Evolutionary conservation across 2,329 filamentous ascomycete genomes (phyloP).

Genomic region (Aschersonia sp.): DNA sequence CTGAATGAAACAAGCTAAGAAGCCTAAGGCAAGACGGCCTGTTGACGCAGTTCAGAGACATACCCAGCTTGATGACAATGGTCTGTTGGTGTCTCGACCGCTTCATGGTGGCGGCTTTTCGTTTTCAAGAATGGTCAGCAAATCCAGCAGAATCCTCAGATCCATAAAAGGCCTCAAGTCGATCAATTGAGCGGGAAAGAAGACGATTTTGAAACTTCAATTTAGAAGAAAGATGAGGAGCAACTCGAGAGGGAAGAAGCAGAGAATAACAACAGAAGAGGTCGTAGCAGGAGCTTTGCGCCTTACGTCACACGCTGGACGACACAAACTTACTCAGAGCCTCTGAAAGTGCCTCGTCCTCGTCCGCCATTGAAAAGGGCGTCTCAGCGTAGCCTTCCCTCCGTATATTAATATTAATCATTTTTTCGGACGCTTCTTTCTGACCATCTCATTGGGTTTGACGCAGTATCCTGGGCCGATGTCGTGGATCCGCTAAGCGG

Average conservation of each 20-base stretch:
- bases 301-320: neutral
- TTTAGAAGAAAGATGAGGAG: slow-evolving; percentile 2
- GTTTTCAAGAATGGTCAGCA: slow-evolving; percentile 5
- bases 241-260: neutral
- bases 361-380: slow-evolving; percentile 5
- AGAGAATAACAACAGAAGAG: neutral
- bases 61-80: slow-evolving; percentile 81
- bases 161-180: slow-evolving; percentile 3
- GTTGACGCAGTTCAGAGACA: slow-evolving; percentile 10
- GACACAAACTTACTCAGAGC: slow-evolving; percentile 4
- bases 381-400: slow-evolving; percentile 3
- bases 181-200: slow-evolving; percentile 1
- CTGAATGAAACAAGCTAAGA: neutral
- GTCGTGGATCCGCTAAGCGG: slow-evolving; percentile 3
- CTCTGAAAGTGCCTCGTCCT: slow-evolving; percentile 7
- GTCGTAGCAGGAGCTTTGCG: neutral
- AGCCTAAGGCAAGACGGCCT: too few species aligned
- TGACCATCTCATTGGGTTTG: slow-evolving; percentile 3
- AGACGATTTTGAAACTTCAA: neutral
- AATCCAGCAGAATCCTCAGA: neutral
- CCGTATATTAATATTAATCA: slow-evolving; percentile 3
- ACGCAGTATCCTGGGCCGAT: slow-evolving; percentile 2
- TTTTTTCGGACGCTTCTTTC: neutral
- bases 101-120: slow-evolving; percentile 44
- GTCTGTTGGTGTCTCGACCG: slow-evolving; percentile 28